phyloP scores from a whole-genome alignment of 805 yeast species.

The Saccharomycopsis vini region DNA sequence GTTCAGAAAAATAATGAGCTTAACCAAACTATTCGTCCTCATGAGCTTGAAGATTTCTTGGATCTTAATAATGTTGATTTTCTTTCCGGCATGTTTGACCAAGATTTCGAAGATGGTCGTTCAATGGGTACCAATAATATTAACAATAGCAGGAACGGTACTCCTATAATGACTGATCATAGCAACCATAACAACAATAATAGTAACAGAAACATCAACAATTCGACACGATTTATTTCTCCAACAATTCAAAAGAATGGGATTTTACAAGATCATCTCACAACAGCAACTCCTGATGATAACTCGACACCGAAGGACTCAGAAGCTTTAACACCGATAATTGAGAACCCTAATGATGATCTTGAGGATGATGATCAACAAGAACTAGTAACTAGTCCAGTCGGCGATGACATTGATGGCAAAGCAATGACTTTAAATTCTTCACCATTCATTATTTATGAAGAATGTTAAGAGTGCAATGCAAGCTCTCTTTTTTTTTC shows the following conservation, averaged over 20 bases:
- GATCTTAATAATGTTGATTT: no score
- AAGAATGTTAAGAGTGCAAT: no score
- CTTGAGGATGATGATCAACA: background rate
- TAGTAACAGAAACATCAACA: no score
- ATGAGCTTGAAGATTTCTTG: no score
- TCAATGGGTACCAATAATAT: no score
- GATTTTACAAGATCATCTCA: background rate
- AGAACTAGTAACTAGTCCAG: background rate
- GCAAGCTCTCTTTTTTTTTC: no score
- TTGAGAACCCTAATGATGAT: constrained; percentile 8
- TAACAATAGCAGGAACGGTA: no score
- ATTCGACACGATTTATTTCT: no score
- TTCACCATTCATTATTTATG: constrained; percentile 16
- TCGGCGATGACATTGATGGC: constrained; percentile 1
- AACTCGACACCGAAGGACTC: constrained; percentile 16
- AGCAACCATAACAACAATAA: no score
- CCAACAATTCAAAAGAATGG: no score
- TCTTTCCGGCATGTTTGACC: background rate
- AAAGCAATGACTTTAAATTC: constrained; percentile 6
- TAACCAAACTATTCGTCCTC: no score
- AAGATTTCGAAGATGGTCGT: background rate
- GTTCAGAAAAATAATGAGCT: background rate
- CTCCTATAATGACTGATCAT: no score
- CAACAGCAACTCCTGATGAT: constrained; percentile 9
- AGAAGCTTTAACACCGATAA: constrained; percentile 17